Base-by-base conservation (phyloP, 1,284 basidiomycete species). In the Sporisorium graminicola region DNA sequence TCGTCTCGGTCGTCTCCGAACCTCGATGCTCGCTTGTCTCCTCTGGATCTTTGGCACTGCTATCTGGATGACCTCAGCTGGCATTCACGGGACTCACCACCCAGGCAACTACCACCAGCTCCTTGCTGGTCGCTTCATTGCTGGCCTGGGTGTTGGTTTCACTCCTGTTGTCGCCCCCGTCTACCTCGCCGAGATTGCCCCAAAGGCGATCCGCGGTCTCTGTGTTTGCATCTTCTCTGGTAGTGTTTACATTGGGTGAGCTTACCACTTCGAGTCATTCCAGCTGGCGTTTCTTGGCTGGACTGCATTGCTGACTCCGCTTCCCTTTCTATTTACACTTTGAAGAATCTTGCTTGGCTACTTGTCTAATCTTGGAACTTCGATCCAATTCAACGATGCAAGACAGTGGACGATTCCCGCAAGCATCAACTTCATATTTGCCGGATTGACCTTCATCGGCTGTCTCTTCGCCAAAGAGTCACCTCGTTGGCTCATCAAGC, bases 401-500 rank as follows among this genome's bases (percentile, higher is more conserved):
- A 50, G 33, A 26, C 75, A 75, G 42, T 78, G 73, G 76, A 71
- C 63, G 51, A 65, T 78, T 46, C 78, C 76, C 5, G 71, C 72
- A 13, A 20, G 58, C 10, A 67, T 78, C 71, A 80, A 80, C 65
- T 78, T 78, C n/a, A 73, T 80, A 49, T 75, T 72, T 49, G 78
- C 73, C 54, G 66, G 73, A n/a, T 22, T 78, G 16, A 71, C 71
- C 33, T 74, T 78, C 51, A 42, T 78, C 20, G 63, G 55, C 18
- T 70, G 63, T 35, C 26, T 73, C 52, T 77, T 80, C 43, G 70
- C 77, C 56, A 54, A 58, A 24, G 78, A 80, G 60, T 78, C 76
- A 37, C 78, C 78, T 4, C 77, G 78, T 31, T 78, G 76, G 73
- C 71, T 80, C 18, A 67, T 76, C 64, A 78, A 80, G 65, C 46